phyloP scores from a whole-genome alignment of 1,284 basidiomycete species.

The Ustilago loliicola region DNA sequence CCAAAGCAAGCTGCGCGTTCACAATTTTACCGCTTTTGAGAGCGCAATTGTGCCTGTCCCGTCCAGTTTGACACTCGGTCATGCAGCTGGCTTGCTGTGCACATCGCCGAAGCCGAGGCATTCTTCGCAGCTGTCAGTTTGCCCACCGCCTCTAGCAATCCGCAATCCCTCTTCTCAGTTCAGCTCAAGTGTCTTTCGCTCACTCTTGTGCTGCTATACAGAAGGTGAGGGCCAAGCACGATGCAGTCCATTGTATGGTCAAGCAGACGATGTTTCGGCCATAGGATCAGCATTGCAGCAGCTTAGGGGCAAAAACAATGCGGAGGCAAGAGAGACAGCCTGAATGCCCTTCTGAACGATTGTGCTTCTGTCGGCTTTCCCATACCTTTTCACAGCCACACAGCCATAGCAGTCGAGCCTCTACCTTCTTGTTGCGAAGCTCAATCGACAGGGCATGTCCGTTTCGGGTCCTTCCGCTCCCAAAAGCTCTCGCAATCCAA shows the following conservation, averaged over 20 bases:
- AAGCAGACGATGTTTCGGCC: background rate
- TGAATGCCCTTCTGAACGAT: too few species aligned
- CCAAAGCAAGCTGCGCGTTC: slow-evolving; percentile 20
- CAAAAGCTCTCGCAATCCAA: slow-evolving; percentile 1
- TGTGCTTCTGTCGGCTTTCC: background rate
- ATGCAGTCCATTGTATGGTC: background rate
- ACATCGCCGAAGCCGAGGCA: slow-evolving; percentile 42
- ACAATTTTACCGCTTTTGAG: slow-evolving; percentile 1
- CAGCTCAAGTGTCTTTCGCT: background rate
- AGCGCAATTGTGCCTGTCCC: slow-evolving; percentile 10
- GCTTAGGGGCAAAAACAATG: slow-evolving; percentile 3
- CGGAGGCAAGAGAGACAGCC: background rate
- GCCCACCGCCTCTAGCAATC: background rate
- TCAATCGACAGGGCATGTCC: slow-evolving; percentile 15
- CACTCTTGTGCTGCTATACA: background rate
- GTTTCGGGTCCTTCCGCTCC: background rate
- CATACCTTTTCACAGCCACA: background rate
- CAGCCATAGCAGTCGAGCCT: background rate
- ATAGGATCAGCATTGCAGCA: background rate
- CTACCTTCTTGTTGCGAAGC: background rate
- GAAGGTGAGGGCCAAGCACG: background rate
- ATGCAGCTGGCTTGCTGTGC: slow-evolving; percentile 4
- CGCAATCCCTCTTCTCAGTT: background rate
- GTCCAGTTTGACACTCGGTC: slow-evolving; percentile 31
- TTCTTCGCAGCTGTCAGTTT: slow-evolving; percentile 4